phyloP scores from a whole-genome alignment of 176 grass and related monocot species.

The Triticum dicoccoides region DNA sequence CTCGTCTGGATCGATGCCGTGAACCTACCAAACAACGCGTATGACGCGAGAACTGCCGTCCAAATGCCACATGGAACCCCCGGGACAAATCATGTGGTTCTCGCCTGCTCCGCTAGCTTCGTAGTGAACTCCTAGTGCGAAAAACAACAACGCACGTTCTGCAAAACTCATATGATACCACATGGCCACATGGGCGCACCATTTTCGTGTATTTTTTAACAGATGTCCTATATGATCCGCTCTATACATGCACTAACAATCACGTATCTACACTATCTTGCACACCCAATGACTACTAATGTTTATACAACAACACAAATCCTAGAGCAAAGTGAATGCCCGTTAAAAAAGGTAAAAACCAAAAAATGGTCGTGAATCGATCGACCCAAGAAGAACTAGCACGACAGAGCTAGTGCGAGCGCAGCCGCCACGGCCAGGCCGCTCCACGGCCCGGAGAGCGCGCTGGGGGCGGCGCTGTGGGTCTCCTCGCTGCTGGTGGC shows the following conservation, averaged over 20 bases:
- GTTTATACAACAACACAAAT: background rate
- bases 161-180: background rate
- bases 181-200: conserved; percentile 11
- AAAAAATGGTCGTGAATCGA: background rate
- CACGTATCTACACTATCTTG: background rate
- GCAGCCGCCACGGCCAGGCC: conserved; percentile 1
- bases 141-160: background rate
- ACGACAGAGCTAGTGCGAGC: conserved; percentile 5
- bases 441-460: background rate
- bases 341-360: background rate
- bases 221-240: background rate
- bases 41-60: background rate
- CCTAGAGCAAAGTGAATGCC: background rate
- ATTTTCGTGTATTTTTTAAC: no score
- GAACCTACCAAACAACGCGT: background rate
- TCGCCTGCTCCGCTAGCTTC: background rate
- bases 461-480: conserved; percentile 29
- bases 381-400: background rate
- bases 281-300: background rate
- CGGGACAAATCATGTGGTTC: background rate
- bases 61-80: background rate
- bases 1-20: background rate
- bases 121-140: no score
- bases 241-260: background rate
- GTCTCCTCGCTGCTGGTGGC: conserved; percentile 49